These are phyloP conservation scores for Hortaea sp. DNA, from an alignment of 2,329 filamentous ascomycete genomes.

Conservation along the genomic window DNA sequence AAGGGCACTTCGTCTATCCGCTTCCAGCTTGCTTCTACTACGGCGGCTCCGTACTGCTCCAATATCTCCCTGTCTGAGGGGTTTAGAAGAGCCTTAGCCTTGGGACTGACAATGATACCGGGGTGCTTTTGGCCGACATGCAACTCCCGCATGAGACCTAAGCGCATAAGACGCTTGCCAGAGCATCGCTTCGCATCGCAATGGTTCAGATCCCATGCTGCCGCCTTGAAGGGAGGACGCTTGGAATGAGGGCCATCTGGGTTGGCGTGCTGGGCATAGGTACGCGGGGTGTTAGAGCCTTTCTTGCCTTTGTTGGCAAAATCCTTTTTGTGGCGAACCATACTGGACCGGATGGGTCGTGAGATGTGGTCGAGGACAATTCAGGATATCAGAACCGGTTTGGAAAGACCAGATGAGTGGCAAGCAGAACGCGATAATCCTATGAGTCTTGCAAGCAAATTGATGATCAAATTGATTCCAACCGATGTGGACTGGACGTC, in stretches of 20 bases:
- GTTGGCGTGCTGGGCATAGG: slow-evolving; percentile 22
- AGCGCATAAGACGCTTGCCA: slow-evolving; percentile 84
- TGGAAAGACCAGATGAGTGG: not conserved
- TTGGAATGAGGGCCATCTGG: slow-evolving; percentile 19
- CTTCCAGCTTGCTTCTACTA: slow-evolving; percentile 97
- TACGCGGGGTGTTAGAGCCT: slow-evolving; percentile 14
- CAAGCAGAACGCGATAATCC: no score
- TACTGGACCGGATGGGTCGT: slow-evolving; percentile 27
- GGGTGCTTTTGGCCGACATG: slow-evolving; percentile 84
- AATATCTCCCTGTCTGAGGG: slow-evolving; percentile 73
- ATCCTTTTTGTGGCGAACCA: slow-evolving; percentile 98
- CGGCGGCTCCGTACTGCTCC: slow-evolving; percentile 82
- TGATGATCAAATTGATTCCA: not conserved
- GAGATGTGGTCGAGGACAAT: no score
- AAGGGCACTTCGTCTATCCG: slow-evolving; percentile 85
- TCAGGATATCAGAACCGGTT: no score
- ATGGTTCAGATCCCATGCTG: slow-evolving; percentile 95
- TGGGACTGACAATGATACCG: slow-evolving; percentile 90
- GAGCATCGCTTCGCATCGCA: slow-evolving; percentile 96
- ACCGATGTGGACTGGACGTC: no score
- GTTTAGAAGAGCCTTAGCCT: slow-evolving; percentile 76
- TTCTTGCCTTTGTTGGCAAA: slow-evolving; percentile 64
- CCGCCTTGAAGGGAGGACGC: slow-evolving; percentile 68
- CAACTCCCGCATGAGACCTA: slow-evolving; percentile 87
- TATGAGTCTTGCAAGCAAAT: not conserved